Base-by-base conservation (phyloP, 2,329 filamentous ascomycete species). In the Beauveria brongniartii region DNA sequence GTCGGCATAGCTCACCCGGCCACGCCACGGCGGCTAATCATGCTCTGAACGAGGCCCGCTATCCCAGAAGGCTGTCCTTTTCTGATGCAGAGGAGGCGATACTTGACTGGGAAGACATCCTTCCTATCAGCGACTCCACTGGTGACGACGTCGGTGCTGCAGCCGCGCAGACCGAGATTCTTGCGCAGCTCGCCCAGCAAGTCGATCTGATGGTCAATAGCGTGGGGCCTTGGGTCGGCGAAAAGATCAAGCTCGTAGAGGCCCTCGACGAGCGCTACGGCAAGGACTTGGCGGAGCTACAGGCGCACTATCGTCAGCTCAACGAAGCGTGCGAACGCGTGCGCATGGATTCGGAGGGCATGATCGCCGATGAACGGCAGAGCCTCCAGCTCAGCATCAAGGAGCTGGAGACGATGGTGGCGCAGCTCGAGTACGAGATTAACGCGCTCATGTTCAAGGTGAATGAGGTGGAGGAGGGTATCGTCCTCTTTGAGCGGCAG, bases 401-500 rank as follows among this genome's bases (percentile, higher is more conserved):
- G 71, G 90, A 94, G 64, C 80, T 97, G 16, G 92, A 96, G 71
- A 83, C 88, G 24, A 78, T 95, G 44, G 85, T 88, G 3, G 91
- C 91, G 22, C 92, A 92, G 73, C 79, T 97, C 60, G 92, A 97
- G 69, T 97, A 97, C 73, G 93, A 97, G 77, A 87, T 97, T 63
- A 84, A 88, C 63, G 85, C 86, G 18, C 77, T 97, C n/a, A 80
- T 86, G 54, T 85, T 87, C 53, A 91, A 91, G 68, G 88, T 96
- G 10, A 82, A 90, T 67, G 93, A 97, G 69, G 89, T 96, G 9
- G 92, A 96, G 69, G 89, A 91, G 63, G 90, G 89, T 1, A 85
- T 96, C 0, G 77, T 76, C 12, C 88, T 92, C 63, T 95, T 96
- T 72, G 90, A 92, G 72, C 80, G 83, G 54, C 89, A 92, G 71